Conservation (phyloP, 2,329 filamentous ascomycete species). For the Setomelanomma holmii region DNA sequence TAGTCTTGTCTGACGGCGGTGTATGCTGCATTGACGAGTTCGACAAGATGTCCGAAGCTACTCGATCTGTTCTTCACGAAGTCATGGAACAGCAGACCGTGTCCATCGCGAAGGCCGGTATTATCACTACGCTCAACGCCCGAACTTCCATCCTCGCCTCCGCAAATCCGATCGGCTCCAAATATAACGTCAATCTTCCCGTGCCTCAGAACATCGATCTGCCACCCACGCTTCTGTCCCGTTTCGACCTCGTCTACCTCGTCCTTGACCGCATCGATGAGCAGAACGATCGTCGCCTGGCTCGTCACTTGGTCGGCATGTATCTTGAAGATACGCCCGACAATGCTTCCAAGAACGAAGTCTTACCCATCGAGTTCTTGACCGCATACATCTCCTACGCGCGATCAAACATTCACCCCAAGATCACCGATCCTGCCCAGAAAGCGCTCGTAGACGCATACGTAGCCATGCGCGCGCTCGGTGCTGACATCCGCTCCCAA, state of each 20-base stretch:
- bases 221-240: constrained; percentile 89
- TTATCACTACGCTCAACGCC: constrained; percentile 90
- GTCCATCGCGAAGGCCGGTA: constrained; percentile 78
- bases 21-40: constrained; percentile 83
- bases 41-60: constrained; percentile 80
- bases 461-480: constrained; percentile 92
- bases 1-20: constrained; percentile 76
- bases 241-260: constrained; percentile 96
- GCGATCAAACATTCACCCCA: constrained; percentile 82
- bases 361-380: constrained; percentile 87
- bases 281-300: constrained; percentile 83
- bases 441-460: constrained; percentile 85
- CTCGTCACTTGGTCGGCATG: constrained; percentile 92
- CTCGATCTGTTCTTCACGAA: constrained; percentile 77
- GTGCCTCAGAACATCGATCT: constrained; percentile 98
- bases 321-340: constrained; percentile 95
- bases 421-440: constrained; percentile 80
- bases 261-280: constrained; percentile 95
- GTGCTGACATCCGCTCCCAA: constrained; percentile 71
- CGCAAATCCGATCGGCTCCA: constrained; percentile 96
- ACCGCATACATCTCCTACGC: constrained; percentile 98
- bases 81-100: constrained; percentile 84
- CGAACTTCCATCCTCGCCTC: constrained; percentile 95
- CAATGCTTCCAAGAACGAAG: constrained; percentile 78
- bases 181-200: constrained; percentile 94